Evolutionary conservation across 768 basidiomycete genomes (phyloP), one percentile per base, ranked within the genome.

Genomic region (Neoboletus magnificus): DNA sequence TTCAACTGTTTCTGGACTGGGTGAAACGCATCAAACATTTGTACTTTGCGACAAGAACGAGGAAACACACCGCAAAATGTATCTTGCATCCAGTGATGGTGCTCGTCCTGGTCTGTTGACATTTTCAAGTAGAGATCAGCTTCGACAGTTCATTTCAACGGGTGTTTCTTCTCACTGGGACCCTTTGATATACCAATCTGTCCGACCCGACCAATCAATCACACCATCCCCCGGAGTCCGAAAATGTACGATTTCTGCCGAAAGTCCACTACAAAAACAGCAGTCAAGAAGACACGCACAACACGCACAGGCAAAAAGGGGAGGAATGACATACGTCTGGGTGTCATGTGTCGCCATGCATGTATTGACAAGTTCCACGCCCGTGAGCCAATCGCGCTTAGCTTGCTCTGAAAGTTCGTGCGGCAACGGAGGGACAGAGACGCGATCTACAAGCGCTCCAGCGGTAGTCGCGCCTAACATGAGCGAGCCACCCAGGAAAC

Each of bases 111-210:
- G 64, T 6, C 71, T 74, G 43, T 52, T 20, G 52, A 44, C 18
- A 25, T 52, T 37, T 37, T 30, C 3, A 25, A 29, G 36, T 23
- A 37, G 41, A 37, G 27, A 22, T 62, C 22, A 67, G 46, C 15
- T 20, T 50, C 10, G 1, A 16, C 37, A 27, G 18, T 25, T 43
- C 32, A 35, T 25, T 12, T 37, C 15, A 6, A 25, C 11, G 23
- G 7, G 22, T 23, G 25, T 13, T 9, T 29, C 4, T 45, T 66
- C 81, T 58, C 58, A 88, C 87, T 73, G 66, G 25, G 82, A 84
- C 18, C 89, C 90, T 73, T 93, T 95, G 76, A 96, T 93, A 66
- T 93, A 96, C 94, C 94, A 97, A 65, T 95, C 93, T 16, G 73
- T 56, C 18, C 62, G 59, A 13, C 52, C 46, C 5, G 78, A 74